These are phyloP conservation scores for Salvia rosmarinus DNA, from an alignment of 257 asterid genomes.

Conservation along the genomic window DNA sequence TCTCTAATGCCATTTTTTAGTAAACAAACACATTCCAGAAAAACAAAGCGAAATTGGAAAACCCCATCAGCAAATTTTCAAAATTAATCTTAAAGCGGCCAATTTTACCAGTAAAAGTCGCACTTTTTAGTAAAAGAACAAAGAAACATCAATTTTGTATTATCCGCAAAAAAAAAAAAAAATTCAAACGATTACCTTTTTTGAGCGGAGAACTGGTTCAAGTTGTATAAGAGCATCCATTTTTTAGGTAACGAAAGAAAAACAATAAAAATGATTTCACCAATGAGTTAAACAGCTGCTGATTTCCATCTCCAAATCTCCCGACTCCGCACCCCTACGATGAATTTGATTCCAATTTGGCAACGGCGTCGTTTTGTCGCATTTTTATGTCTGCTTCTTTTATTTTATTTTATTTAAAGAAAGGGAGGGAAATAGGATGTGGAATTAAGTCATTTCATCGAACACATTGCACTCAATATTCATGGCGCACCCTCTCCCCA, in stretches of 20 bases:
- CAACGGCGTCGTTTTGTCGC: not conserved
- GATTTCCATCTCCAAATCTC: too few species aligned
- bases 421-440: too few species aligned
- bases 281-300: not conserved
- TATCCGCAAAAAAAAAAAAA: not conserved
- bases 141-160: not conserved
- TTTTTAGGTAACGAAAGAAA: not conserved
- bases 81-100: conserved; percentile 8
- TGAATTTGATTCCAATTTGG: too few species aligned
- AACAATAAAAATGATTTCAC: conserved; percentile 16
- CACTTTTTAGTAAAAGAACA: not conserved
- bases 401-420: too few species aligned
- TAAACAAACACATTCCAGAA: not conserved
- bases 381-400: too few species aligned
- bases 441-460: not conserved
- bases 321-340: too few species aligned
- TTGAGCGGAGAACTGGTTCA: conserved; percentile 41
- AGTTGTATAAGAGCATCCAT: conserved; percentile 45
- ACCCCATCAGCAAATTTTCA: conserved; percentile 12
- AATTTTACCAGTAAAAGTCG: not conserved
- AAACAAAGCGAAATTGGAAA: not conserved
- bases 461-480: conserved; percentile 23
- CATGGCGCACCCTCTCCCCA: conserved; percentile 43
- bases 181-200: conserved; percentile 39
- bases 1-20: not conserved